Conservation (phyloP, 768 basidiomycete genomes). For the Cystobasidiopsis lactophilus region DNA sequence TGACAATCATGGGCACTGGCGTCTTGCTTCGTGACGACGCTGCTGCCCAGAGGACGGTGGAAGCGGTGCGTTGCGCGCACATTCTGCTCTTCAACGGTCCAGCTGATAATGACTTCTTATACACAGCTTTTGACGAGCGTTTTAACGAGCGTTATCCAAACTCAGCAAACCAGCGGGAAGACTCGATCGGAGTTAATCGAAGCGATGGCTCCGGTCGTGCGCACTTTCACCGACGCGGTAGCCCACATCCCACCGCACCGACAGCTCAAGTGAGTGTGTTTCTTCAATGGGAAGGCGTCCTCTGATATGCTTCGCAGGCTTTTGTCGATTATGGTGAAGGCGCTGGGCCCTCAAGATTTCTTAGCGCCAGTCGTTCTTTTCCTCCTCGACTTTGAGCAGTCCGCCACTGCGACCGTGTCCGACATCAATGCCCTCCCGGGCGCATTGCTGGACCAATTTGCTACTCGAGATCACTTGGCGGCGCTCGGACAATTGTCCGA, state of each 20-base stretch:
- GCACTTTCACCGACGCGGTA: conserved; percentile 80
- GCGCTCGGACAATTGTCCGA: conserved; percentile 41
- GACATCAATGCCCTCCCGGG: too few species aligned
- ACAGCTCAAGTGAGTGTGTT: conserved; percentile 45
- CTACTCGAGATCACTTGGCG: conserved; percentile 23
- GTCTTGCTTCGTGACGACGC: conserved; percentile 90
- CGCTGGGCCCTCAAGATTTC: conserved; percentile 59
- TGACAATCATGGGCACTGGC: conserved; percentile 99
- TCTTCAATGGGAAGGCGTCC: background rate
- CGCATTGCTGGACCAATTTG: too few species aligned
- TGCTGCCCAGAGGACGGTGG: conserved; percentile 84
- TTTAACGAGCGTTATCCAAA: too few species aligned
- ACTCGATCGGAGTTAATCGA: background rate
- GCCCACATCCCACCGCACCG: conserved; percentile 82
- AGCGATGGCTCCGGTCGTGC: conserved; percentile 33
- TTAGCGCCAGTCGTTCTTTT: conserved; percentile 63
- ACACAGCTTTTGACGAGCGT: too few species aligned
- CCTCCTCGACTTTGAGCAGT: conserved; percentile 52
- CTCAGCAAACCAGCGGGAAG: too few species aligned
- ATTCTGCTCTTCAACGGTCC: background rate
- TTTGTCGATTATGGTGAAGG: conserved; percentile 64
- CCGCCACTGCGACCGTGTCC: too few species aligned
- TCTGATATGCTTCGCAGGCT: conserved; percentile 35
- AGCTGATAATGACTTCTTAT: too few species aligned
- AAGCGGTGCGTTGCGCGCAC: conserved; percentile 38